Evolutionary conservation across 208 protist species (phyloP).

Genomic region (Crithidia thermophila): DNA sequence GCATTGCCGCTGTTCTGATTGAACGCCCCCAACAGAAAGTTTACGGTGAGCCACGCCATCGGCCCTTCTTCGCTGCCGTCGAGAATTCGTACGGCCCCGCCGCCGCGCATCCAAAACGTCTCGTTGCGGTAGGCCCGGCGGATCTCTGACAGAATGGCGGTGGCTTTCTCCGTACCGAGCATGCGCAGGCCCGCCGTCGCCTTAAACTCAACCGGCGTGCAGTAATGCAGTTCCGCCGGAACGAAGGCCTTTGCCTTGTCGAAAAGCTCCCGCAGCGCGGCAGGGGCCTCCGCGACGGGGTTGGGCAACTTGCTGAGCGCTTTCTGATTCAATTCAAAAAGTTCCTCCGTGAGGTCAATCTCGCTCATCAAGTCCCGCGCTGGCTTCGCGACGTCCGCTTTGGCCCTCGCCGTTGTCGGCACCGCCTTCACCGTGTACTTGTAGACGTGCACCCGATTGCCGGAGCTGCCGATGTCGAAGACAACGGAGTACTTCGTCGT

Average conservation of each 20-base stretch:
- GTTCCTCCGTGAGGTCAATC: conserved; percentile 48
- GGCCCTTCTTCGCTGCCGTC: conserved; percentile 82
- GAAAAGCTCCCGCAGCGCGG: conserved; percentile 41
- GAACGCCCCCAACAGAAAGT: conserved; percentile 68
- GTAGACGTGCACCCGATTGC: conserved; percentile 86
- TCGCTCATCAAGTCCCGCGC: conserved; percentile 11
- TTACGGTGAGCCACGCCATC: conserved; percentile 86
- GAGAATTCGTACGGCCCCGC: conserved; percentile 67
- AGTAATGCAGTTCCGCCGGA: conserved; percentile 38
- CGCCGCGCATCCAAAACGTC: conserved; percentile 54
- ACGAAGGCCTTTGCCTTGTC: conserved; percentile 39
- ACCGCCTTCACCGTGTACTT: conserved; percentile 31
- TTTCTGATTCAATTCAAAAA: conserved; percentile 56
- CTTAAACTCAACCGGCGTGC: conserved; percentile 69
- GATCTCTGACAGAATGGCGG: conserved; percentile 41
- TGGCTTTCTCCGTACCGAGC: conserved; percentile 38
- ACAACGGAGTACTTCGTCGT: conserved; percentile 66
- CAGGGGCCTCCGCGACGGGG: conserved; percentile 32
- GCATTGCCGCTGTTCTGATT: not conserved
- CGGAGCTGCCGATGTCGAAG: conserved; percentile 89
- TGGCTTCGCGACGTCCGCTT: not conserved
- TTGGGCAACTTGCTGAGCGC: conserved; percentile 44
- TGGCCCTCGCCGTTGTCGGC: not conserved
- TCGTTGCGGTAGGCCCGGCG: conserved; percentile 25
- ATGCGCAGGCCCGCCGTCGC: conserved; percentile 75